Evolutionary conservation across 2,329 filamentous ascomycete species (phyloP).

Genomic region (Hypoxylon sp.): DNA sequence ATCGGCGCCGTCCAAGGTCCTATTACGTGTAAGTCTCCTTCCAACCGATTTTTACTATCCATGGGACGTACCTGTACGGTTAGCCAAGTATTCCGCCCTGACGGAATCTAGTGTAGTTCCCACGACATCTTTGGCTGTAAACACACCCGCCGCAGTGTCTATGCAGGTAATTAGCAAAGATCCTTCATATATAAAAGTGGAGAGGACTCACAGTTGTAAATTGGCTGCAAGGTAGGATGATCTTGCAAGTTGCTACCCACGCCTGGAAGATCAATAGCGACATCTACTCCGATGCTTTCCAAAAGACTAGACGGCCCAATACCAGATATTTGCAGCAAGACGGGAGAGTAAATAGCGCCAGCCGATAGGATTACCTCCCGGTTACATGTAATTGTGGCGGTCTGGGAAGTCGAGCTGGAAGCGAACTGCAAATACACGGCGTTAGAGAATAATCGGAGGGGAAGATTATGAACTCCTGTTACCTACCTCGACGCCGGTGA

Average conservation of each 20-base stretch:
- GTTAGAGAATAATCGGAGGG: too few relatives aligned
- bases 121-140: constrained; percentile 41
- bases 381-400: constrained; percentile 39
- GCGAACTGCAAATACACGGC: constrained; percentile 40
- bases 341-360: constrained; percentile 45
- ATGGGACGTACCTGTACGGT: constrained; percentile 37
- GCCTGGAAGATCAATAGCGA: constrained; percentile 46
- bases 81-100: constrained; percentile 38
- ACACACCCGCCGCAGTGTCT: constrained; percentile 40
- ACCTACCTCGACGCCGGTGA: constrained; percentile 52
- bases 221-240: constrained; percentile 44
- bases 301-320: constrained; percentile 46
- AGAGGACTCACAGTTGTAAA: constrained; percentile 37
- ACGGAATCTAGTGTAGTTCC: constrained; percentile 35
- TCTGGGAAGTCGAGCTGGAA: constrained; percentile 32
- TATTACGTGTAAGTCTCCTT: constrained; percentile 23
- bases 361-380: constrained; percentile 46
- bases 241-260: constrained; percentile 48
- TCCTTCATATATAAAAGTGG: background rate
- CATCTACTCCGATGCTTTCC: constrained; percentile 40
- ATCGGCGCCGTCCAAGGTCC: constrained; percentile 44
- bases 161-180: constrained; percentile 1
- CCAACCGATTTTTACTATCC: background rate
- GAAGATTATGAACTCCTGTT: too few relatives aligned
- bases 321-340: constrained; percentile 47